Evolutionary conservation across 768 basidiomycete species (phyloP).

Genomic region (Leccinum variicolor): DNA sequence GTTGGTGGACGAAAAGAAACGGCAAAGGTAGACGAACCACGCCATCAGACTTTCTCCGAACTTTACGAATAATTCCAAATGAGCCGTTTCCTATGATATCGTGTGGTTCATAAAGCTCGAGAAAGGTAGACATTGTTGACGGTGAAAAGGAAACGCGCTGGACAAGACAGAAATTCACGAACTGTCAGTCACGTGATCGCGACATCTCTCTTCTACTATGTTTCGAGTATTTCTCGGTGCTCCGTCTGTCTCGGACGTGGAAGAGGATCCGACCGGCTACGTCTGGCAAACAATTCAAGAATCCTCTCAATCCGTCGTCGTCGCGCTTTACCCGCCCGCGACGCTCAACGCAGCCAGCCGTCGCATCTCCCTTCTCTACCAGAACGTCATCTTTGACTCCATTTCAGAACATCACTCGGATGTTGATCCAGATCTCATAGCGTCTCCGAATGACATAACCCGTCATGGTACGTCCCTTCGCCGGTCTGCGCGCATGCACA

Average conservation of each 20-base stretch:
- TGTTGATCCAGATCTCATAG: conserved; percentile 25
- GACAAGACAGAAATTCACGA: conserved; percentile 22
- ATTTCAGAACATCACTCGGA: conserved; percentile 29
- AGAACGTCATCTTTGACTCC: conserved; percentile 67
- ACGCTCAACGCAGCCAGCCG: conserved; percentile 64
- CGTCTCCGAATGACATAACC: conserved; percentile 14
- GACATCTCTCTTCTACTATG: conserved; percentile 22
- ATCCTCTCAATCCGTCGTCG: background rate
- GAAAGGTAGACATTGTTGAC: conserved; percentile 36
- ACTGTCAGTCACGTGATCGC: conserved; percentile 26
- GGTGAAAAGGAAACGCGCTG: background rate
- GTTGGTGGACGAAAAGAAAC: background rate
- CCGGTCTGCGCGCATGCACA: conserved; percentile 4
- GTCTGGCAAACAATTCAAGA: conserved; percentile 41
- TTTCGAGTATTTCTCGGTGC: conserved; percentile 57
- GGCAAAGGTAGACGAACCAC: conserved; percentile 48
- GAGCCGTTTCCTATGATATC: conserved; percentile 96
- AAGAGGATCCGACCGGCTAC: conserved; percentile 34
- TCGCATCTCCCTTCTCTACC: conserved; percentile 68
- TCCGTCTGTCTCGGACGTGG: conserved; percentile 33
- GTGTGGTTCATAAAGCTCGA: conserved; percentile 82
- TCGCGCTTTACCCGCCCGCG: conserved; percentile 39
- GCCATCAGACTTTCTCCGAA: conserved; percentile 79
- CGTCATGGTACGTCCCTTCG: conserved; percentile 11
- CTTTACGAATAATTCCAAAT: conserved; percentile 97